Conservation (phyloP, 164 flowering plant species). For the Dillenia suffruticosa region DNA sequence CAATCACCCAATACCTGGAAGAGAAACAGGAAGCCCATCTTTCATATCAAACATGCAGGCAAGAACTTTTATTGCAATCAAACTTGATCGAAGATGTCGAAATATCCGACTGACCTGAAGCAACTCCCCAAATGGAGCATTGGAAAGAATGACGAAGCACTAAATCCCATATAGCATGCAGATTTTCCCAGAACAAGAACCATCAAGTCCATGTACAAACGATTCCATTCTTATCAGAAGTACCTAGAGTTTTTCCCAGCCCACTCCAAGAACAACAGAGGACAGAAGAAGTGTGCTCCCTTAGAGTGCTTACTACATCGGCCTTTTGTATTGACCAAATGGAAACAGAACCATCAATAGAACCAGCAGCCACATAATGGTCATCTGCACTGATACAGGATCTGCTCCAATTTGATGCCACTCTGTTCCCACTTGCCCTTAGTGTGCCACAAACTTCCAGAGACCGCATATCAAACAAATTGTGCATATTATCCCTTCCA, state of each 20-base stretch:
- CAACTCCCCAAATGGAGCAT: too few relatives aligned
- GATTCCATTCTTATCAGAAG: constrained; percentile 77
- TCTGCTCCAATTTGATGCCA: constrained; percentile 93
- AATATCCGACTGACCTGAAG: too few relatives aligned
- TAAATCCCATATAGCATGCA: too few relatives aligned
- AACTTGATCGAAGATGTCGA: too few relatives aligned
- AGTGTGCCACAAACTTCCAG: constrained; percentile 81
- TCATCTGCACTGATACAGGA: constrained; percentile 94
- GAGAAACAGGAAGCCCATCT: too few relatives aligned
- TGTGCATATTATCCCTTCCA: constrained; percentile 91
- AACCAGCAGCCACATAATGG: constrained; percentile 82
- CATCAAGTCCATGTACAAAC: constrained; percentile 70
- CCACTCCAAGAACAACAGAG: constrained; percentile 92
- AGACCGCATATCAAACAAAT: constrained; percentile 76
- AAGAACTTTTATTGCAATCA: too few relatives aligned
- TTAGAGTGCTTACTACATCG: constrained; percentile 65
- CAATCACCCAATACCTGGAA: too few relatives aligned
- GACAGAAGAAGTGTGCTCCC: constrained; percentile 67
- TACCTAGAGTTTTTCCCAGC: constrained; percentile 78
- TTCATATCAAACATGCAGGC: too few relatives aligned
- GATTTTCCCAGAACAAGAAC: not conserved
- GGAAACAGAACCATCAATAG: constrained; percentile 75
- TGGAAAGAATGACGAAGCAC: too few relatives aligned
- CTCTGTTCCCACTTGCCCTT: constrained; percentile 64
- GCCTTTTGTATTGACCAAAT: constrained; percentile 75